Percentiles rank a stretch among this genome's conserved stretches.
Evolutionary conservation across 805 yeast species (phyloP).

Genomic region (Ogataea neopini): DNA sequence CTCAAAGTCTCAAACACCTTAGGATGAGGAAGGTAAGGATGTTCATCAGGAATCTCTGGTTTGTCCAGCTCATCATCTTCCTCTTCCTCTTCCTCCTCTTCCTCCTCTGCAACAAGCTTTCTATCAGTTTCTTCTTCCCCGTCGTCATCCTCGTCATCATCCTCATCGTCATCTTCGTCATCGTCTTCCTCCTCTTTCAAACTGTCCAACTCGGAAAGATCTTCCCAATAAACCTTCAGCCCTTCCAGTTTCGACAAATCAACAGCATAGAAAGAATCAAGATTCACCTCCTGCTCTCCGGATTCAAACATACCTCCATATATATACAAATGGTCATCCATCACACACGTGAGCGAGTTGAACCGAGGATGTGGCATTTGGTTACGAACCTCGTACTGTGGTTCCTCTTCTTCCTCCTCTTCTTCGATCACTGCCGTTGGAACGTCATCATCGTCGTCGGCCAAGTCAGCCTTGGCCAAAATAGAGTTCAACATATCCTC

Average conservation of each 20-base stretch:
- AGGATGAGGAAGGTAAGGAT: conserved; percentile 98
- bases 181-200: conserved; percentile 63
- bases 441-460: conserved; percentile 50
- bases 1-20: conserved; percentile 86
- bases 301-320: conserved; percentile 90
- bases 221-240: conserved; percentile 87
- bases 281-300: conserved; percentile 80
- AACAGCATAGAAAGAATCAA: conserved; percentile 83
- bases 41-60: conserved; percentile 79
- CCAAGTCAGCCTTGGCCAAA: conserved; percentile 69
- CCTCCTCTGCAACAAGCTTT: conserved; percentile 42
- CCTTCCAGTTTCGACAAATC: conserved; percentile 90
- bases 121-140: conserved; percentile 47
- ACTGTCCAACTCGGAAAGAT: conserved; percentile 56
- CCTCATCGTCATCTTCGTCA: conserved; percentile 66
- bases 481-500: conserved; percentile 78
- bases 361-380: conserved; percentile 86
- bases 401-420: conserved; percentile 38
- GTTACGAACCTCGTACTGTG: conserved; percentile 53
- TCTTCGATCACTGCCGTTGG: conserved; percentile 37
- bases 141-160: conserved; percentile 62
- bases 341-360: conserved; percentile 81
- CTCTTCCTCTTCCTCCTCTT: conserved; percentile 65
- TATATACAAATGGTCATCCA: conserved; percentile 79
- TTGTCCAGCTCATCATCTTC: conserved; percentile 63